phyloP scores from a whole-genome alignment of 164 flowering plant species.

The Echeveria elegans region DNA sequence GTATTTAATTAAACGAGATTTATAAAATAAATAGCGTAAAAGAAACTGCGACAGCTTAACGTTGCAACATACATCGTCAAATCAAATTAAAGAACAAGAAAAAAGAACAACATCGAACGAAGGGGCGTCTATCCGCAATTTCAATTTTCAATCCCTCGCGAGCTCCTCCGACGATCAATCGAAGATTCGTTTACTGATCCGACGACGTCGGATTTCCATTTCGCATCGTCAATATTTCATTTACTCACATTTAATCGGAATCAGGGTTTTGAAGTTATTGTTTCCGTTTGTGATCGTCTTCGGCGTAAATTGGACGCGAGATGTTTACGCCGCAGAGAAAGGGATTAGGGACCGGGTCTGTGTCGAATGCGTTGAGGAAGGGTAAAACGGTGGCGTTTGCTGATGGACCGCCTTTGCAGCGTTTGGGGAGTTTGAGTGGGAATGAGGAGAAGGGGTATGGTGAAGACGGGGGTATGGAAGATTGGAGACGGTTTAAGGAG shows the following conservation, averaged over 20 bases:
- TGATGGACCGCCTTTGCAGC: conserved; percentile 25
- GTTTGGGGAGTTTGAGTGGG: conserved; percentile 30
- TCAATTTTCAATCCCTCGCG: neutral
- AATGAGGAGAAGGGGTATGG: conserved; percentile 14
- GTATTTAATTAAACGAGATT: too few species aligned
- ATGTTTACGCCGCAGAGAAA: conserved; percentile 7
- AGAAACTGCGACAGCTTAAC: too few species aligned
- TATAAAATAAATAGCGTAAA: too few species aligned
- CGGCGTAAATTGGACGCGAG: neutral
- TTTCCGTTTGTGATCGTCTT: neutral
- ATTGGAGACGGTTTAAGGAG: conserved; percentile 69
- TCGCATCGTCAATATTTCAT: neutral
- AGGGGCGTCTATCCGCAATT: too few species aligned
- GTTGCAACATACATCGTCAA: too few species aligned
- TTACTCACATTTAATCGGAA: neutral
- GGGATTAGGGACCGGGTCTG: neutral
- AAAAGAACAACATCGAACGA: too few species aligned
- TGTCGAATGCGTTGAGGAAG: conserved; percentile 20
- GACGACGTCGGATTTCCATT: neutral
- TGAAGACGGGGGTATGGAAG: conserved; percentile 34
- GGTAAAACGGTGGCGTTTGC: conserved; percentile 39
- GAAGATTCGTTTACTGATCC: too few species aligned
- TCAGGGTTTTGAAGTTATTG: neutral
- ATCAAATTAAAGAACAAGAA: too few species aligned
- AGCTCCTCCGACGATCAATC: neutral